Base-by-base conservation (phyloP, 805 yeast species). In the Tetrapisispora namnaoensis region DNA sequence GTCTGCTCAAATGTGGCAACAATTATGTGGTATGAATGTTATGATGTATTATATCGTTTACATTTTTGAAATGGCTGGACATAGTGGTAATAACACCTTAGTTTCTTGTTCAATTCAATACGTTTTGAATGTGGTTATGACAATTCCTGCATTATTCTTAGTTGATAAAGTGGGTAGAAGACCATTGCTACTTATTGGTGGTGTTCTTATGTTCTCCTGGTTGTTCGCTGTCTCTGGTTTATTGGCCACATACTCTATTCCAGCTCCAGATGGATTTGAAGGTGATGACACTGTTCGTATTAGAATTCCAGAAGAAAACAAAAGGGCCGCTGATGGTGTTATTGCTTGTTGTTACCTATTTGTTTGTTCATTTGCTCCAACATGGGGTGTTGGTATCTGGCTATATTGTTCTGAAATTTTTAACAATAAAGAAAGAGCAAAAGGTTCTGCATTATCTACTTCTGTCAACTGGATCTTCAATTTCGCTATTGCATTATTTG, bases 91-190 rank as follows among this genome's bases (percentile, higher is more conserved):
- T 8, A 37, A 38, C 18, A 32, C 40, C 30, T 30, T 37, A 9
- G 37, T 45, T 13, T 21, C 42, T 8, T 65, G 70, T 42, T 72
- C 77, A 34, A 74, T 80, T 57, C 74, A 73, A 49, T 45, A 38
- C 20, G 35, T 37, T 30, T 30, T 45, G 16, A 68, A 85, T 24
- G 70, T 78, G 63, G 70, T 80, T 53, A 69, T 81, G 56, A 73
- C 80, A 38, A 53, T 67, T 24, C 83, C 85, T 27, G 76, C 84
- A 1, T 76, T 79, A 55, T 80, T 72, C 65, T 58, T 79, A 51
- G 69, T 80, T 58, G 86, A 81, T 57, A 71, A 69, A 57, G 55
- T 82, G 34, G 90, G 90, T 58, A 79, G 91, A 74, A 77, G 90
- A 66, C 74, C 76, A 20, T 62, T 81, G 47, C 72, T 76, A 11